Base-by-base conservation (phyloP, 2,329 filamentous ascomycete species). In the Alternaria sp. region DNA sequence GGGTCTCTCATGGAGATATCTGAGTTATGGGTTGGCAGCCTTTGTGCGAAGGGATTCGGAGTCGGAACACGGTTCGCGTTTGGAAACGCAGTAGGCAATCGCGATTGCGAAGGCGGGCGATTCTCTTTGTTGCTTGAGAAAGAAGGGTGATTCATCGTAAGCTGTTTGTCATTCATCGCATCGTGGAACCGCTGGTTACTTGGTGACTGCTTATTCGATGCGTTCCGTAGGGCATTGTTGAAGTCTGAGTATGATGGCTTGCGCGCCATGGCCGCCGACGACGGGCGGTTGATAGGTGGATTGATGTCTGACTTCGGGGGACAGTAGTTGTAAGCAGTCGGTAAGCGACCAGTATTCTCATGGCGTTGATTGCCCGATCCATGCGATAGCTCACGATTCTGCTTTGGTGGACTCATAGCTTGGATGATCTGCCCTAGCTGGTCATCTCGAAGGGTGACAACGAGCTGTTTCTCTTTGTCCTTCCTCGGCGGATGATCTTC, bases 321-420 rank as follows among this genome's bases (percentile, higher is more conserved):
- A 52, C 49, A 59, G 59, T 61, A 67, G 59, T 50, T 49, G 25
- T 66, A 61, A 30, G 40, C 40, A 23, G 46, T 65, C 30, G 57
- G 50, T 36, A 43, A 66, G 12, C 47, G 62, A 30, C 25, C 30
- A 26, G 36, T 45, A n/a, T 57, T 57, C 11, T 52, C 56, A 23
- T 59, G 43, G 26, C 44, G 57, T 11, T 62, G 62, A 13, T 17
- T 25, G 21, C 23, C 28, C 3, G 57, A 50, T 10, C 53, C 57
- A 7, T 50, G 47, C 9, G 46, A 25, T 36, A 56, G 21, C 30
- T 63, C 53, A 28, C 87, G 93, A 54, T 93, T 92, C 1, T 96
- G 97, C 58, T 72, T 73, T 4, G 72, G 66, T 17, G 72, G 73
- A 50, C 72, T 75, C 21, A 72, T 67, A 2, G 66, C 72, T 30